phyloP scores from a whole-genome alignment of 805 yeast species.

The Yarrowia porcina region DNA sequence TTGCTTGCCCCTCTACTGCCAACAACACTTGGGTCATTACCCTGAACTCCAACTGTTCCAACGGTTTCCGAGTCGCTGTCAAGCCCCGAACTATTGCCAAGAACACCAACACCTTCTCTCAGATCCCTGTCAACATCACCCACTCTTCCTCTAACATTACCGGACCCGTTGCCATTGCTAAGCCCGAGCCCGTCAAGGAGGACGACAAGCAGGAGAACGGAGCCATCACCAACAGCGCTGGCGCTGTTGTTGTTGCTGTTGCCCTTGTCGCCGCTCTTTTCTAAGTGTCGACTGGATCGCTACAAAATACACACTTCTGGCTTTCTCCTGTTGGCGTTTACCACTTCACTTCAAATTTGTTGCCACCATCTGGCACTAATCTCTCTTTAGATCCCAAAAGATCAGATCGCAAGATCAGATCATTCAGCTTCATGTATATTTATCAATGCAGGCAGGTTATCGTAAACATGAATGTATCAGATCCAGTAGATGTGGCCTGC shows the following conservation, averaged over 20 bases:
- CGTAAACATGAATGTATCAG: too few species aligned
- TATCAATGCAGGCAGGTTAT: too few species aligned
- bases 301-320: too few species aligned
- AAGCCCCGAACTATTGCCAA: constrained; percentile 17
- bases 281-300: neutral
- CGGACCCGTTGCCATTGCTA: neutral
- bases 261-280: neutral
- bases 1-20: constrained; percentile 21
- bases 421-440: constrained; percentile 6
- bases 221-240: constrained; percentile 16
- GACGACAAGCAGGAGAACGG: constrained; percentile 18
- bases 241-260: constrained; percentile 17
- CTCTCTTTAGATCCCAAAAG: neutral
- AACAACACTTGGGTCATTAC: constrained; percentile 18
- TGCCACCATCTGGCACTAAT: neutral
- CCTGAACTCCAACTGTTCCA: constrained; percentile 10
- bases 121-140: constrained; percentile 23
- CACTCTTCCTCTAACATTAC: constrained; percentile 16
- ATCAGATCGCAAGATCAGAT: neutral
- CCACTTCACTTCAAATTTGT: neutral
- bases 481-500: too few species aligned
- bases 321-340: too few species aligned
- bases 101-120: constrained; percentile 6
- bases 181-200: constrained; percentile 8
- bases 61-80: constrained; percentile 19